Base-by-base conservation (phyloP, 805 yeast genomes). In the Wickerhamomyces ciferrii region DNA sequence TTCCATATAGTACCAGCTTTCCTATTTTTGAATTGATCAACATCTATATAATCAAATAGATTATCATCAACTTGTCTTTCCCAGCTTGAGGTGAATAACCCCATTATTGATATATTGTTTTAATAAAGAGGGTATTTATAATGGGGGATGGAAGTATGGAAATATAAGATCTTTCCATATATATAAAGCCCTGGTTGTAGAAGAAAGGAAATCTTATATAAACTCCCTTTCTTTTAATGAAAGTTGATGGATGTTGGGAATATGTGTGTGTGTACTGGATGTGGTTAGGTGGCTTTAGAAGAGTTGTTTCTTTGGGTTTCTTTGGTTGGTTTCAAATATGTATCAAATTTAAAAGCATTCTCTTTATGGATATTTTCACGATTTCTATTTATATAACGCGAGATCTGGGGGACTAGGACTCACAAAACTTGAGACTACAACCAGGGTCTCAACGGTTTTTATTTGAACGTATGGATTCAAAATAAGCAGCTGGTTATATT, bases 41-140 rank as follows among this genome's bases (percentile, higher is more conserved):
- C 63, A 43, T 76, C 74, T 21, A 79, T 67, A 45, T 69, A 62
- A 43, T 76, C 81, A 50, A 79, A 78, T 2, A 81, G 74, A 43
- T 53, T 62, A 41, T 60, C 53, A 42, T 61, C 67, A 2, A 65
- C 62, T 36, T 65, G 53, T 57, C 65, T 55, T 44, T 61, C 63
- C 70, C 70, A 66, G 19, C 53, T 57, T 24, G 62, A 54, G n/a
- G 39, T 50, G 52, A 58, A 58, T 17, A 59, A n/a, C 4, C 62
- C 61, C 60, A 59, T 57, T 6, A 14, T 39, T 10, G n/a, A 31
- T 32, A 13, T 25, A 11, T 5, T 23, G 31, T 38, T 20, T 38
- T 15, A 14, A 38, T 35, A 35, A n/a, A n/a, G n/a, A n/a, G n/a
- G n/a, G n/a, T n/a, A n/a, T n/a, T n/a, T n/a, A n/a, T n/a, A n/a